phyloP scores from a whole-genome alignment of 2,329 filamentous ascomycete genomes.

The Microsporum ferrugineum region DNA sequence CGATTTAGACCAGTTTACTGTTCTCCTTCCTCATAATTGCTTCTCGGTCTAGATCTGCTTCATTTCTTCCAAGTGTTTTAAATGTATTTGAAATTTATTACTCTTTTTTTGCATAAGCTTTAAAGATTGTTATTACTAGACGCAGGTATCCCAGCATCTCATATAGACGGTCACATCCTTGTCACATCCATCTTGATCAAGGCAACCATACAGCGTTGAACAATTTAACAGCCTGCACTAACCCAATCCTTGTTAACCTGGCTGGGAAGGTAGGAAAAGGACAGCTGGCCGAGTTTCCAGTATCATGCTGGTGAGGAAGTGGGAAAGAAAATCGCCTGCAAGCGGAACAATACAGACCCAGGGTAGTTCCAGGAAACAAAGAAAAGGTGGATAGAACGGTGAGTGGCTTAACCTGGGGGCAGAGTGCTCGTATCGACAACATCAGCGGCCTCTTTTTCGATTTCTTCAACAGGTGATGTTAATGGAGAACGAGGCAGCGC shows the following conservation, averaged over 20 bases:
- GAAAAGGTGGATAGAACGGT: slow-evolving; percentile 7
- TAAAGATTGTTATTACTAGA: background rate
- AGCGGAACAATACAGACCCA: background rate
- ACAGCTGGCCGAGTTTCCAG: background rate
- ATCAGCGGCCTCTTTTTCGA: slow-evolving; percentile 81
- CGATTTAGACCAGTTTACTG: background rate
- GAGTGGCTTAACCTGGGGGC: slow-evolving; percentile 61
- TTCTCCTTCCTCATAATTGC: background rate
- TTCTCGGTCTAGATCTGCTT: background rate
- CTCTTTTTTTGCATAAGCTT: background rate
- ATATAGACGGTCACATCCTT: background rate
- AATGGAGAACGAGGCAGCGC: slow-evolving; percentile 88
- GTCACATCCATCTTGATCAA: background rate
- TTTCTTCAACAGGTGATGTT: slow-evolving; percentile 58
- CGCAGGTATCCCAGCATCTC: background rate
- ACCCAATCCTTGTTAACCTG: background rate
- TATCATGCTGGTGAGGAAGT: background rate
- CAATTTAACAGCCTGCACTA: background rate
- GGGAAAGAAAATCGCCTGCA: background rate
- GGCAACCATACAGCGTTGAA: background rate
- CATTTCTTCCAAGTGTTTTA: background rate
- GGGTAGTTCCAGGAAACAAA: slow-evolving; percentile 1
- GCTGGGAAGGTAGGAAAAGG: background rate
- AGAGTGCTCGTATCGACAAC: slow-evolving; percentile 89
- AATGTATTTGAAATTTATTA: background rate